phyloP scores from a whole-genome alignment of 2,329 filamentous ascomycete genomes.

The Paecilomyces formosus region DNA sequence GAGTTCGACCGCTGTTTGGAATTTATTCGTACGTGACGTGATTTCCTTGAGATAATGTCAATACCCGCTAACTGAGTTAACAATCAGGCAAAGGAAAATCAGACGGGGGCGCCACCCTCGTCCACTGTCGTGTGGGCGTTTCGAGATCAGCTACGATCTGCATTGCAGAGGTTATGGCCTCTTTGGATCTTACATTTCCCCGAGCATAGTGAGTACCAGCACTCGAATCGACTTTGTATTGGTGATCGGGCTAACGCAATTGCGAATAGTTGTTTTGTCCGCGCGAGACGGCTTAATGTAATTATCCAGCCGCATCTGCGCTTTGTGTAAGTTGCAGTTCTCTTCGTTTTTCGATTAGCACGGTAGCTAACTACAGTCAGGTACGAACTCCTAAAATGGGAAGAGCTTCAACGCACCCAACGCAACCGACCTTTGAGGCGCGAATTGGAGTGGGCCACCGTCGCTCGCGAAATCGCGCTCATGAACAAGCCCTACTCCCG shows the following conservation, averaged over 20 bases:
- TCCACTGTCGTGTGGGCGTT: conserved; percentile 94
- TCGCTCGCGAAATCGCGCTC: conserved; percentile 80
- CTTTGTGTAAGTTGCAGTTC: conserved; percentile 56
- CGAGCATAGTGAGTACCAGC: conserved; percentile 63
- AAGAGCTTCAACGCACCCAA: conserved; percentile 63
- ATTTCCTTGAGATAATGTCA: background rate
- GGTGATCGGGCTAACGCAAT: background rate
- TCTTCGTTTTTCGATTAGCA: background rate
- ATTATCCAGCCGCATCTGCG: conserved; percentile 96
- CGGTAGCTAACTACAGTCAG: conserved; percentile 24
- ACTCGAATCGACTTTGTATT: background rate
- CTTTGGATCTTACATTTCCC: conserved; percentile 72
- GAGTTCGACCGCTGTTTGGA: conserved; percentile 80
- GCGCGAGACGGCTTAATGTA: conserved; percentile 85
- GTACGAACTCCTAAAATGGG: conserved; percentile 90
- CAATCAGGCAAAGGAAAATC: conserved; percentile 65
- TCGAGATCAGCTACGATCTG: conserved; percentile 95
- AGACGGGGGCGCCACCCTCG: conserved; percentile 76
- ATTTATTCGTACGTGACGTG: conserved; percentile 70
- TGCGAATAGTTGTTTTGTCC: conserved; percentile 67
- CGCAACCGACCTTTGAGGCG: conserved; percentile 52
- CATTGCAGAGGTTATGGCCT: conserved; percentile 96
- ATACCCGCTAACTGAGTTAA: background rate
- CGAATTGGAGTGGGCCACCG: conserved; percentile 85
- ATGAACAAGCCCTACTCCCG: conserved; percentile 93